phyloP scores from a whole-genome alignment of 2,329 filamentous ascomycete genomes.

The Neoascochyta sp. region DNA sequence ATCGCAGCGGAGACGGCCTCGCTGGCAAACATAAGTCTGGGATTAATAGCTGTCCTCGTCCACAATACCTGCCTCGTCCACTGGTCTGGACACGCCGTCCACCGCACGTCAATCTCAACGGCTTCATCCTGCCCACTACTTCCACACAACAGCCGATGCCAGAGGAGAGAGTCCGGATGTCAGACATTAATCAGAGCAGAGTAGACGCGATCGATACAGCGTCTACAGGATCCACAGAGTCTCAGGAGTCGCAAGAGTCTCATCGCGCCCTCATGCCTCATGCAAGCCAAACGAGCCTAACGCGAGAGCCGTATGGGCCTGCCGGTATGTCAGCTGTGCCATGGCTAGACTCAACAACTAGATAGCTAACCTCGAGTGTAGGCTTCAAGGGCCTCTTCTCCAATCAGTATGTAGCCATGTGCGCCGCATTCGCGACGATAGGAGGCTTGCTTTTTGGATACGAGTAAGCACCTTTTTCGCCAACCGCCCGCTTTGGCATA shows the following conservation, averaged over 20 bases:
- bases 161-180: conserved; percentile 5
- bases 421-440: conserved; percentile 50
- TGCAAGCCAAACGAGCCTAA: conserved; percentile 10
- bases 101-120: background rate
- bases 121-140: too few species aligned
- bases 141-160: too few species aligned
- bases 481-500: too few species aligned
- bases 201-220: conserved; percentile 16
- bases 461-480: conserved; percentile 28
- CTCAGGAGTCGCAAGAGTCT: too few species aligned
- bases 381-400: conserved; percentile 48
- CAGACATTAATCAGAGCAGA: conserved; percentile 11
- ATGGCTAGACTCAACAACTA: too few species aligned
- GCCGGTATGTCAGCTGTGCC: conserved; percentile 22
- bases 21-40: too few species aligned
- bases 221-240: conserved; percentile 11
- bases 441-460: conserved; percentile 52
- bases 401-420: conserved; percentile 50
- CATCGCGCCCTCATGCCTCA: conserved; percentile 22
- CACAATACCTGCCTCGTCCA: too few species aligned
- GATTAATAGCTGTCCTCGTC: too few species aligned
- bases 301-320: conserved; percentile 31
- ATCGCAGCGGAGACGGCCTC: background rate
- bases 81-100: conserved; percentile 2
- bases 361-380: conserved; percentile 8